A percentile compares a stretch with the other conserved stretches of the same genome.
Conservation (phyloP, 306 rosid species). For the Argentina anserina region DNA sequence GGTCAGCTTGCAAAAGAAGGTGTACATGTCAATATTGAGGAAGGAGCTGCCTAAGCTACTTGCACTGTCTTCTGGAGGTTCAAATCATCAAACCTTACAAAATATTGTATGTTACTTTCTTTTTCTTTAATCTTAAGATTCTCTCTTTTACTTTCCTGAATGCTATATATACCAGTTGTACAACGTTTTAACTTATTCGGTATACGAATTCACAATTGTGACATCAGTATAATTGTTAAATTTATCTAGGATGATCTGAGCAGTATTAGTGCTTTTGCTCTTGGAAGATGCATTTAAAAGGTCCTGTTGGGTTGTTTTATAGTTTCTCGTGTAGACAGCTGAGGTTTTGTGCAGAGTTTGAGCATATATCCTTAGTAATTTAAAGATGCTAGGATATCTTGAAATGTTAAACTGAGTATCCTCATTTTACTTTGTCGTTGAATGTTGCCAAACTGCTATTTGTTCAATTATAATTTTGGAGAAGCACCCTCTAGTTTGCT, state of each 20-base stretch:
- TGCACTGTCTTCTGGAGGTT: conserved; percentile 63
- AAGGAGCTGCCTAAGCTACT: conserved; percentile 80
- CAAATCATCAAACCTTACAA: conserved; percentile 77
- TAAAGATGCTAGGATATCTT: neutral
- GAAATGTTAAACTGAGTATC: neutral
- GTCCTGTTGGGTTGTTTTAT: neutral
- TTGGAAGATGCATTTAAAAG: neutral
- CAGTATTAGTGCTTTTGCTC: neutral
- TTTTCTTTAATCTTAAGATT: conserved; percentile 10
- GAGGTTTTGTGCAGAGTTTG: neutral
- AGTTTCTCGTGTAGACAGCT: neutral
- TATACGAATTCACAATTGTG: neutral
- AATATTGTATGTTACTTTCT: conserved; percentile 59
- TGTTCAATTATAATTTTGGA: neutral
- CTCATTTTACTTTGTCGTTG: neutral
- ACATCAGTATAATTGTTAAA: neutral
- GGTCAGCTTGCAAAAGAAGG: conserved; percentile 74
- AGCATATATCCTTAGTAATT: neutral
- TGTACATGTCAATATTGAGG: conserved; percentile 80
- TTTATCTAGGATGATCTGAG: neutral
- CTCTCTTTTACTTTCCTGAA: neutral
- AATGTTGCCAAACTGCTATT: conserved; percentile 2
- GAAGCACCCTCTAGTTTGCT: neutral
- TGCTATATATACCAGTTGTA: neutral
- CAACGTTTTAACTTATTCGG: too few species aligned